Evolutionary conservation across 768 basidiomycete species (phyloP).

Genomic region (Macrolepiota dolichaula): DNA sequence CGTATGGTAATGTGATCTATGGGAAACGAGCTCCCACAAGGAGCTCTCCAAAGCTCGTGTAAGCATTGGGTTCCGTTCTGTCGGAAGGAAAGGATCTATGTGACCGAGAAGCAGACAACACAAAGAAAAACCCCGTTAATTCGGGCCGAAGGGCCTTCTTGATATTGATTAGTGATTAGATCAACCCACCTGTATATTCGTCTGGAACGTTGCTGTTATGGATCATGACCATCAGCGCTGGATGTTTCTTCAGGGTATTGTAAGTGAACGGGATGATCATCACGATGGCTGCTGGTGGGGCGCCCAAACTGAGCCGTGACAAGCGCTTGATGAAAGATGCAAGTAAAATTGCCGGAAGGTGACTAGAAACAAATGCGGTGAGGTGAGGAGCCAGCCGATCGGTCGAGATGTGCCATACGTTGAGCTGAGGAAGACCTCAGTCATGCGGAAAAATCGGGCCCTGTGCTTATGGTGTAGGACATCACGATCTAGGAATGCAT

Average conservation of each 20-base stretch:
- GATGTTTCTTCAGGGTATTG: conserved; percentile 90
- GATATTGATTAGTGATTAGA: background rate
- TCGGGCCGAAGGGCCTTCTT: background rate
- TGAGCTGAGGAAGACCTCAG: conserved; percentile 88
- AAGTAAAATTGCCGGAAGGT: conserved; percentile 85
- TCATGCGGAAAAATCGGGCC: conserved; percentile 90
- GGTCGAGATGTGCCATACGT: conserved; percentile 52
- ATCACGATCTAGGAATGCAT: conserved; percentile 83
- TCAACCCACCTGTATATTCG: conserved; percentile 29
- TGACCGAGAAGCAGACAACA: background rate
- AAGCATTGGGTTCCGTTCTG: conserved; percentile 68
- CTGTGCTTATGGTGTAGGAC: conserved; percentile 91
- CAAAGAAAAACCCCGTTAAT: background rate
- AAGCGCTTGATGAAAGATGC: conserved; percentile 95
- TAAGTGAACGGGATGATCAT: conserved; percentile 93
- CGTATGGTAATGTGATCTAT: conserved; percentile 79
- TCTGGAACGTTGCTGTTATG: conserved; percentile 54
- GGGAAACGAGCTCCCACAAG: conserved; percentile 86
- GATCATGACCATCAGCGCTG: conserved; percentile 89
- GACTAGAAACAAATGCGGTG: conserved; percentile 33
- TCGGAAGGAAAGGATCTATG: conserved; percentile 62
- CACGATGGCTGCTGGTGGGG: conserved; percentile 88
- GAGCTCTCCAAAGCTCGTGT: conserved; percentile 85
- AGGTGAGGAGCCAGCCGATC: background rate
- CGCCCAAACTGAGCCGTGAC: conserved; percentile 75